These are phyloP conservation scores for Solioccasus polychromus DNA, from an alignment of 768 basidiomycete genomes.

Conservation along the genomic window DNA sequence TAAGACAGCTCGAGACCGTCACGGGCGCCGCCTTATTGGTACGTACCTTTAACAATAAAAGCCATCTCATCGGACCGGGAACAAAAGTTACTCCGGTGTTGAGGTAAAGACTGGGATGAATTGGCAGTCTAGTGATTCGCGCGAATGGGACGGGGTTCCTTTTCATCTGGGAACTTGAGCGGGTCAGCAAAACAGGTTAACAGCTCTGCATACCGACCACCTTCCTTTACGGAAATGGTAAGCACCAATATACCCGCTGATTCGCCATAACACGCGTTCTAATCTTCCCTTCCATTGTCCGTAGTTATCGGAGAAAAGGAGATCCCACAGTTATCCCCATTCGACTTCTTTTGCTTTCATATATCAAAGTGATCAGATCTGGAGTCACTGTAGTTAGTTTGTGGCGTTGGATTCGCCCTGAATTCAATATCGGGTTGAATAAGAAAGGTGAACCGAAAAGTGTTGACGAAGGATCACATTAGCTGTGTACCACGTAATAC, in stretches of 20 bases:
- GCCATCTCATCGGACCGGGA: background rate
- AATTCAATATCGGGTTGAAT: background rate
- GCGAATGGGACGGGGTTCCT: background rate
- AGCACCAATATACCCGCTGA: too few species aligned
- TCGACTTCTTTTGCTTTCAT: background rate
- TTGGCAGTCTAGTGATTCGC: conserved; percentile 4
- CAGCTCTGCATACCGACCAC: background rate
- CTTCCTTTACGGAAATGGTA: too few species aligned
- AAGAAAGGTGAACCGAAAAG: too few species aligned
- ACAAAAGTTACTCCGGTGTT: background rate
- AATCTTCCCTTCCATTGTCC: background rate
- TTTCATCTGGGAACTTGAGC: background rate
- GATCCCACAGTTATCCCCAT: background rate
- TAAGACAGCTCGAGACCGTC: too few species aligned
- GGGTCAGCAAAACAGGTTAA: background rate
- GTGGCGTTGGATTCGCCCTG: background rate
- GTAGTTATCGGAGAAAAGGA: background rate
- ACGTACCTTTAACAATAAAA: too few species aligned
- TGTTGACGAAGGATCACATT: too few species aligned
- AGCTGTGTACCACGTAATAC: too few species aligned
- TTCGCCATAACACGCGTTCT: background rate
- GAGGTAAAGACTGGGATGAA: too few species aligned
- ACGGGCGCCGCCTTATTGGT: too few species aligned
- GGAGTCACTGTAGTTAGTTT: background rate
- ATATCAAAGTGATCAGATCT: background rate